Evolutionary conservation across 2,329 filamentous ascomycete genomes (phyloP), one percentile per base, ranked within the genome.

Genomic region (Scedosporium minutisporum): DNA sequence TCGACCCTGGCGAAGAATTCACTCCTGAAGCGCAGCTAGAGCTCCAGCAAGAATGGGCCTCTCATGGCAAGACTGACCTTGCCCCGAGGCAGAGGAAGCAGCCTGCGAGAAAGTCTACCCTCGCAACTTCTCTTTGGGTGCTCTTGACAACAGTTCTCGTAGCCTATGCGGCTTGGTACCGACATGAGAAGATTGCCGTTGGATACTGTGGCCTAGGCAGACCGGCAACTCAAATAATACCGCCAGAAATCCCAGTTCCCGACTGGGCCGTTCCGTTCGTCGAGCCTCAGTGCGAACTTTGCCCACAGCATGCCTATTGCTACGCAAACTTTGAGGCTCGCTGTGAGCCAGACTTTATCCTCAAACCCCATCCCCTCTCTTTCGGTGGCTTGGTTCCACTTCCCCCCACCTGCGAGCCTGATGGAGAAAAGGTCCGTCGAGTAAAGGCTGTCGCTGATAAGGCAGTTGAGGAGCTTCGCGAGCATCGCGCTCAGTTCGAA

Each of bases 161-260:
- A 38, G 86, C 88, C 0, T 91, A 96, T 66, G 88, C 82, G 33
- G 84, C 84, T 7, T 95, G 93, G 84, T 99, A 93, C 78, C 83
- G 93, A 58, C 91, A 96, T 71, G 95, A 99, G 75, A 97, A 97
- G 80, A 79, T 96, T n/a, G 89, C 91, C 16, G 91, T 97, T 21
- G 95, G 96, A 41, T 99, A 96, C 71, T 99, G 95, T 72, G 92
- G 93, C 12, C 83, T 96, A 61, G 95, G 89, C 25, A 84, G 87
- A 61, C 79, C 85, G 58, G 83, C 80, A 2, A 78, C 75, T 38
- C 70, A 78, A 66, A 70, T 85, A 33, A 72, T 85, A 18, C 81
- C 82, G 10, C 71, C 73, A 10, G 74, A 81, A 25, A 68, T 80
- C 44, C 75, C 77, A 0, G 74, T 96, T 18, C 93, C 93, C 3